Conservation (phyloP, 2,329 filamentous ascomycete genomes). For the Colletotrichum sansevieriae region DNA sequence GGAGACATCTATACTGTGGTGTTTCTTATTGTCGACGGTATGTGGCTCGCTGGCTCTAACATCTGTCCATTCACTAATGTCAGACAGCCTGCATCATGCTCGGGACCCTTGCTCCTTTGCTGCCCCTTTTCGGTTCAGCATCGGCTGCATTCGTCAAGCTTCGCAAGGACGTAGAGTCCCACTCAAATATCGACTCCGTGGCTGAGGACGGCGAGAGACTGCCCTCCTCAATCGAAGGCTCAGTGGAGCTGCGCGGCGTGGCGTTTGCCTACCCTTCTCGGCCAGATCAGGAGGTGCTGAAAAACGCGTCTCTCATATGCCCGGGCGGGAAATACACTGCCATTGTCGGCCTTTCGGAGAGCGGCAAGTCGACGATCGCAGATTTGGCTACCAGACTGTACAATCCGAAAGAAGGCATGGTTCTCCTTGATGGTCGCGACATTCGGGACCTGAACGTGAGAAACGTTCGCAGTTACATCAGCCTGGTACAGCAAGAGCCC, state of each 20-base stretch:
- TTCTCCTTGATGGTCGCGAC: conserved; percentile 62
- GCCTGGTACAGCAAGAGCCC: conserved; percentile 61
- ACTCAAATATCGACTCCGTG: conserved; percentile 59
- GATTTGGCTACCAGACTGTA: conserved; percentile 70
- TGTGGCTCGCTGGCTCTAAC: conserved; percentile 46
- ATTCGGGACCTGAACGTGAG: conserved; percentile 62
- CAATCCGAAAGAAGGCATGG: conserved; percentile 62
- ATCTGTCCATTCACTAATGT: conserved; percentile 52
- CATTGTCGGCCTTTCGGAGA: conserved; percentile 70
- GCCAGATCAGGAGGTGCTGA: conserved; percentile 57
- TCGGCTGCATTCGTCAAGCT: conserved; percentile 71
- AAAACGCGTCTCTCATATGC: conserved; percentile 60
- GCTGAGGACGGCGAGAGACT: conserved; percentile 56
- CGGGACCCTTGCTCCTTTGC: conserved; percentile 72
- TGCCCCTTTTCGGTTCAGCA: conserved; percentile 71
- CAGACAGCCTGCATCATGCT: conserved; percentile 69
- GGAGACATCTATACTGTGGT: conserved; percentile 73
- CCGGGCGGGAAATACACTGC: conserved; percentile 66
- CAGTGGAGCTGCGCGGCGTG: conserved; percentile 58
- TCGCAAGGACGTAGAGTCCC: conserved; percentile 67
- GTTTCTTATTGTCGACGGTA: conserved; percentile 72
- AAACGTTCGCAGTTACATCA: conserved; percentile 56
- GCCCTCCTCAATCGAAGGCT: conserved; percentile 61
- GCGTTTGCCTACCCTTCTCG: conserved; percentile 61
- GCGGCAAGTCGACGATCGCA: conserved; percentile 69